phyloP scores from a whole-genome alignment of 495 filamentous ascomycete species.

The Aspergillus kassunensis region DNA sequence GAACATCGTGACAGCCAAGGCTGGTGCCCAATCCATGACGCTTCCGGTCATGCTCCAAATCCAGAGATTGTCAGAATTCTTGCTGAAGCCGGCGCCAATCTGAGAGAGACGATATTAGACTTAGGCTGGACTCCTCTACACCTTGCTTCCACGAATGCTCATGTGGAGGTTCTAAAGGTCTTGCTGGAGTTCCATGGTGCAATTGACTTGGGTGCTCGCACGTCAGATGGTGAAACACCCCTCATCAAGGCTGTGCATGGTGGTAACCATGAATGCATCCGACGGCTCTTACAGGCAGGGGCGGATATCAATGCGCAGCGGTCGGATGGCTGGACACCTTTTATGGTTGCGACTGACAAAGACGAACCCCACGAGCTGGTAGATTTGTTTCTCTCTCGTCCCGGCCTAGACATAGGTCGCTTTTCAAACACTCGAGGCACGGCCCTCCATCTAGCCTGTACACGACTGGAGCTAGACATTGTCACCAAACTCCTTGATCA shows the following conservation, averaged over 20 bases:
- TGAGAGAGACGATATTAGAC: neutral
- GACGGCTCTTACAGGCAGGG: neutral
- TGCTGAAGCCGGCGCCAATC: neutral
- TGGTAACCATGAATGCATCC: neutral
- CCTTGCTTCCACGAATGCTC: neutral
- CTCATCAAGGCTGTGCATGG: neutral
- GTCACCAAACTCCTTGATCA: neutral
- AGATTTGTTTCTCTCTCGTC: neutral
- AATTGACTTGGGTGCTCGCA: neutral
- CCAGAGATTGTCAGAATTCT: neutral
- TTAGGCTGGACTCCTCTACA: neutral
- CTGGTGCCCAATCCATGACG: neutral
- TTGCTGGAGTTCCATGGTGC: neutral
- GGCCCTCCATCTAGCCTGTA: neutral
- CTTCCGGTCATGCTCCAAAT: neutral
- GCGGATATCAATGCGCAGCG: neutral
- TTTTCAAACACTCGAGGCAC: neutral
- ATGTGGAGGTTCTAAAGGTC: neutral
- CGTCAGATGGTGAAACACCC: neutral
- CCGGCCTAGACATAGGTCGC: neutral
- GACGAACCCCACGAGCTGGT: neutral
- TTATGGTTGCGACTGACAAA: neutral
- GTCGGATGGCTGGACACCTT: neutral
- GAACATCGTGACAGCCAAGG: neutral
- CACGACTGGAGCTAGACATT: neutral